Percentiles rank a stretch among this genome's conserved stretches.
Conservation (phyloP, 164 flowering plant species). For the grape (Vitis vinifera) region DNA sequence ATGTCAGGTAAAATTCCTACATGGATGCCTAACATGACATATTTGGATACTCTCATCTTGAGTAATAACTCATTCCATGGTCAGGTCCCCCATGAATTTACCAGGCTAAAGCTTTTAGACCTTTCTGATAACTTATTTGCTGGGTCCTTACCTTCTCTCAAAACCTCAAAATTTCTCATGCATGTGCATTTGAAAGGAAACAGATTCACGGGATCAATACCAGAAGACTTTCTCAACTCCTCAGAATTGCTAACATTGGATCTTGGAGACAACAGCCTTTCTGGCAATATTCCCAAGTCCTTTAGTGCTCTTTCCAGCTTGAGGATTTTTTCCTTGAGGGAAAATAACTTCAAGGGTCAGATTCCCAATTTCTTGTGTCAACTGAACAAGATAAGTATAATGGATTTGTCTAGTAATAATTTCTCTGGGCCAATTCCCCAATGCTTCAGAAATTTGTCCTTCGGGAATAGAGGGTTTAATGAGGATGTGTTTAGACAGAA, state of each 20-base stretch:
- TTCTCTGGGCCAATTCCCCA: conserved; percentile 4
- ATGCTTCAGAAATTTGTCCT: conserved; percentile 1
- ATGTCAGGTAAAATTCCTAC: too few species aligned
- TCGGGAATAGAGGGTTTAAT: background rate
- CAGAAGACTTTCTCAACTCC: background rate
- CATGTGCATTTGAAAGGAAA: conserved; percentile 6
- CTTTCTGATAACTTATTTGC: conserved; percentile 2
- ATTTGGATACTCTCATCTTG: background rate
- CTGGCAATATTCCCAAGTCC: conserved; percentile 1
- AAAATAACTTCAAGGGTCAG: background rate
- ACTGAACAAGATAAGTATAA: background rate
- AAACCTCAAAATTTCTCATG: background rate
- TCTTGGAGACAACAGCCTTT: background rate
- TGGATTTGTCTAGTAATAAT: conserved; percentile 3
- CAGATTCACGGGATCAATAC: background rate
- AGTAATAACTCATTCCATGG: background rate
- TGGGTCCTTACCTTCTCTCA: background rate
- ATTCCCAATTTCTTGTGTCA: conserved; percentile 2
- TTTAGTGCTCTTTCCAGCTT: background rate
- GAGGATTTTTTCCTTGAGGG: conserved; percentile 1
- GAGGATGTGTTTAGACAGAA: background rate
- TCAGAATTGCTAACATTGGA: background rate
- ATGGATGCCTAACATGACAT: background rate
- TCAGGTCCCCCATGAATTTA: background rate
- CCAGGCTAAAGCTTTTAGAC: background rate